Evolutionary conservation across 2,329 filamentous ascomycete species (phyloP).

Genomic region (Verticillium isaacii): DNA sequence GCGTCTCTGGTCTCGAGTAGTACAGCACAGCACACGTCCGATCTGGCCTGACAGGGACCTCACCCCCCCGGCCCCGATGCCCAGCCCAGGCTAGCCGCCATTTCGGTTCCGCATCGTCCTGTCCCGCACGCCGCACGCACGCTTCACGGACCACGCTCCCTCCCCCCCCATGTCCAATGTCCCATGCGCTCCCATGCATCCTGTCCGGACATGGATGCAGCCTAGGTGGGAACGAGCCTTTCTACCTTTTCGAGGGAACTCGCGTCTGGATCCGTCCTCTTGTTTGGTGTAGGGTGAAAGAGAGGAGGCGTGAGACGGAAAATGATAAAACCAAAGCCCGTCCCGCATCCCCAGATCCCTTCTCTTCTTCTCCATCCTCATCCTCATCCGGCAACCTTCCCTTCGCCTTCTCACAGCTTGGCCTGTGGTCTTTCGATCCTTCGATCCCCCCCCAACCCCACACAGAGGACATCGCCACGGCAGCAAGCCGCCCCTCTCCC

Average conservation of each 20-base stretch:
- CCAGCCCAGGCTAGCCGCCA: conserved; percentile 6
- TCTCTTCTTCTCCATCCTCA: conserved; percentile 10
- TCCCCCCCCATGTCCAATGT: neutral
- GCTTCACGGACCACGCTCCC: neutral
- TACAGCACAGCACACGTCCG: conserved; percentile 6
- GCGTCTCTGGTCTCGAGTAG: neutral
- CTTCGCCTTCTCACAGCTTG: neutral
- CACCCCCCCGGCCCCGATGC: conserved; percentile 1
- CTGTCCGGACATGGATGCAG: neutral
- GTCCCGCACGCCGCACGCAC: conserved; percentile 3
- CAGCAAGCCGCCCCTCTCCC: conserved; percentile 5
- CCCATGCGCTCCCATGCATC: conserved; percentile 5
- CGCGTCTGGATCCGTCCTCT: neutral
- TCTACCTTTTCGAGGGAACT: conserved; percentile 1
- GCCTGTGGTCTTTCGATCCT: neutral
- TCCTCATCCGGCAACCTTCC: conserved; percentile 4
- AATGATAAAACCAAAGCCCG: conserved; percentile 13
- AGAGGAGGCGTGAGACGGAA: conserved; percentile 7
- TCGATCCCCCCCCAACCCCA: conserved; percentile 1
- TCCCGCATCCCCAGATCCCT: conserved; percentile 8
- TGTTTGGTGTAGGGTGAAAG: neutral
- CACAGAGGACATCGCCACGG: conserved; percentile 5
- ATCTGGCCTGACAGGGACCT: conserved; percentile 1
- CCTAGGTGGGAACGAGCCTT: conserved; percentile 1
- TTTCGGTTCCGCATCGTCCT: conserved; percentile 8